Evolutionary conservation across 2,329 filamentous ascomycete species (phyloP).

Genomic region (Nectriaceae sp.): DNA sequence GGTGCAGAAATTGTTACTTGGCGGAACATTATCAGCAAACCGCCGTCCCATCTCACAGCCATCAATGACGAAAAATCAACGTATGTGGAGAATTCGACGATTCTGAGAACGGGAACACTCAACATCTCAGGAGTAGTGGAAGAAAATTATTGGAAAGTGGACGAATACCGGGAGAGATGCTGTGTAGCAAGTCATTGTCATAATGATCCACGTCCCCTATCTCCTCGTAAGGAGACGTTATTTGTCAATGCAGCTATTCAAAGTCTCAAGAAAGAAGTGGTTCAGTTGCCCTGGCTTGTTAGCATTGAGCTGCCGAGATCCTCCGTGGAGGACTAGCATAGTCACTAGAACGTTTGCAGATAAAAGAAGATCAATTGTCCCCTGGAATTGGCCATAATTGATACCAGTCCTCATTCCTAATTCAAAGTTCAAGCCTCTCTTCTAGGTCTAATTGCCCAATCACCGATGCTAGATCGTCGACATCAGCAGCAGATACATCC

Average conservation of each 20-base stretch:
- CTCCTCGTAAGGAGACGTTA: constrained; percentile 10
- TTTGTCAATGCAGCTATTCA: constrained; percentile 25
- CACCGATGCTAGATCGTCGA: constrained; percentile 6
- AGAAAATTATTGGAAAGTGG: constrained; percentile 1
- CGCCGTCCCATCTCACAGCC: constrained; percentile 45
- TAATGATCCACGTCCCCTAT: background rate
- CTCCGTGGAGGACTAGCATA: no score
- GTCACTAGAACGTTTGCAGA: no score
- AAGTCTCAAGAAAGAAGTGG: background rate
- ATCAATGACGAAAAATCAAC: constrained; percentile 47
- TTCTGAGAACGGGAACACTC: background rate
- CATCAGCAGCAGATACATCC: background rate
- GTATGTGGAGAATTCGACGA: constrained; percentile 35
- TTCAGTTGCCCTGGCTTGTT: constrained; percentile 18
- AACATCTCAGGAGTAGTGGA: background rate
- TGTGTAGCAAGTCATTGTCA: constrained; percentile 8
- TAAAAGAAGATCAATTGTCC: background rate
- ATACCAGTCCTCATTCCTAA: no score
- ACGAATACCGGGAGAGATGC: background rate
- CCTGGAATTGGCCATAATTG: no score
- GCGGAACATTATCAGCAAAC: constrained; percentile 29
- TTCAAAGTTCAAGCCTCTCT: no score
- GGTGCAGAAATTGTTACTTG: constrained; percentile 48
- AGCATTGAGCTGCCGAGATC: constrained; percentile 15
- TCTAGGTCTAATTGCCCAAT: constrained; percentile 2